Evolutionary conservation across 495 filamentous ascomycete species (phyloP), one percentile per base, ranked within the genome.

Genomic region (Talaromyces thailandensis): DNA sequence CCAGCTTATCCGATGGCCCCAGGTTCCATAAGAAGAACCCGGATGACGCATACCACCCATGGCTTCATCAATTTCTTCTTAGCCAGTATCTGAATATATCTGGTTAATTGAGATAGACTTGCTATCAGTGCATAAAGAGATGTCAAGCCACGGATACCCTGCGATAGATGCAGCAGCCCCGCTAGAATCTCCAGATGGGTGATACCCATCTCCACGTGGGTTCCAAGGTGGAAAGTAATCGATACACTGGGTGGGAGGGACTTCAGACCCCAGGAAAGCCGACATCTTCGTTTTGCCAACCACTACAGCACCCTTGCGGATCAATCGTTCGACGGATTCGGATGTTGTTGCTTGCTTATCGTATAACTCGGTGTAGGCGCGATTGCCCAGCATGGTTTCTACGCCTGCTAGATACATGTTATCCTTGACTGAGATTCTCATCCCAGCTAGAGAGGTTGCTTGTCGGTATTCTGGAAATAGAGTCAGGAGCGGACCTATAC

Each of bases 221-320:
- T 82, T 83, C 65, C 74, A 82, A 0, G 80, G 77, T 4, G 70
- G 57, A 45, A 76, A 71, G 61, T 65, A 63, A 40, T 63, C 64
- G 31, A 65, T 40, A 8, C 64, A 69, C 26, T 70, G 56, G 3
- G 31, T 37, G 2, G 62, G 56, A 2, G 79, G 72, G 56, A 66
- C 66, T 63, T 83, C 83, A 5, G 81, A 79, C 62, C 84, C 84
- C 11, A 80, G 82, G 62, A 86, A 87, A 63, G 83, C 80, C 12
- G 75, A 79, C 1, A 80, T 79, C 66, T 86, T 86, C 69, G 79
- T 81, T 59, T 85, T 83, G 7, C 85, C 85, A 6, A 88, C 79
- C 1, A 87, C 67, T 6, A 83, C 66, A 6, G 84, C 85, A 0
- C 86, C 85, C 11, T 79, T 77, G 64, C 83, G 79, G 23, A 89